Conservation (phyloP, 78 protist genomes). For the slime mould (Dictyostelium discoideum) region DNA sequence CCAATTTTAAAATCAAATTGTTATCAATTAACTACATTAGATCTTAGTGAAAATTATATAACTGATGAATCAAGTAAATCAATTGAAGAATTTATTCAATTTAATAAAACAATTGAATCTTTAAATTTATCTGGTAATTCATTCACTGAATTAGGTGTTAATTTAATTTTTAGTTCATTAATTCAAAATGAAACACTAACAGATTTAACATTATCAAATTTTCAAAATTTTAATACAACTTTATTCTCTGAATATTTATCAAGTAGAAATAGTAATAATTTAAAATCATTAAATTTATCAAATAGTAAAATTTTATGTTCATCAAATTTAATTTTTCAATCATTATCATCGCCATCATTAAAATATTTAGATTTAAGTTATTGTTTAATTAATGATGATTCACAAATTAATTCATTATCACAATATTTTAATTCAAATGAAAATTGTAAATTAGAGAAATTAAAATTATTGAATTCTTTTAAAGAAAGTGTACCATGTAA, state of each 20-base stretch:
- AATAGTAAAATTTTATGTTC: background rate
- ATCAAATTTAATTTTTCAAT: background rate
- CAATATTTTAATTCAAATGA: background rate
- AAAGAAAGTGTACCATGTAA: background rate
- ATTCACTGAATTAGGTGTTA: background rate
- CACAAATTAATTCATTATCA: background rate
- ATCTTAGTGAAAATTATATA: background rate
- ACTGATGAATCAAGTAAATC: background rate
- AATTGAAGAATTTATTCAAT: background rate
- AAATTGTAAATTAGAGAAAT: background rate
- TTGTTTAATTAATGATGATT: background rate
- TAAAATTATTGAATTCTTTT: background rate
- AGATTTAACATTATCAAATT: background rate
- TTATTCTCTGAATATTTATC: background rate
- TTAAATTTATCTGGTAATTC: background rate
- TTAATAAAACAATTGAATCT: background rate
- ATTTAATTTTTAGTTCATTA: background rate
- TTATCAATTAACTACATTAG: background rate
- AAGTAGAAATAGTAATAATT: background rate
- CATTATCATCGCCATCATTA: background rate
- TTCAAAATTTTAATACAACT: background rate
- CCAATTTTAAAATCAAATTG: background rate
- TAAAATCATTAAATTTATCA: background rate
- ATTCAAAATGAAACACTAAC: background rate
- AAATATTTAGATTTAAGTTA: background rate